Percentiles rank a stretch among this genome's conserved stretches.
Evolutionary conservation across 257 asterid genomes (phyloP).

Genomic region (Solanum appendiculatum): DNA sequence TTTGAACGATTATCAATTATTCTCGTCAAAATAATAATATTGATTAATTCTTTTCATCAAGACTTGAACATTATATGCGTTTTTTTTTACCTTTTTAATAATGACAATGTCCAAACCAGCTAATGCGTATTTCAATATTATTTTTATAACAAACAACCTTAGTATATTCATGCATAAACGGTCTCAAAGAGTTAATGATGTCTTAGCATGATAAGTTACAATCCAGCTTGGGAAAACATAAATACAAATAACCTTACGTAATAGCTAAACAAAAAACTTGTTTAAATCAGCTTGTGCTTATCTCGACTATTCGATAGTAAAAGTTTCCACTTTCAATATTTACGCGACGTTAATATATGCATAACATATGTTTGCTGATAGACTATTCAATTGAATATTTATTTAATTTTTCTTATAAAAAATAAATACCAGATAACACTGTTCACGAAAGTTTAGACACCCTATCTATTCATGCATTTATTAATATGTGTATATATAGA

Average conservation of each 20-base stretch:
- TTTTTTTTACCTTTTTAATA: too few species aligned
- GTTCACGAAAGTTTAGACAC: background rate
- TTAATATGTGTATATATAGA: background rate
- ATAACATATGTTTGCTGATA: background rate
- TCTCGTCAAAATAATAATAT: background rate
- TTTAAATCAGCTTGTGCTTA: background rate
- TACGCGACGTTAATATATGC: background rate
- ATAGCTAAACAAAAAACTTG: background rate
- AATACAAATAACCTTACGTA: background rate
- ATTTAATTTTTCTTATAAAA: background rate
- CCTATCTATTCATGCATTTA: background rate
- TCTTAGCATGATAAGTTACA: background rate
- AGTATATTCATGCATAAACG: too few species aligned
- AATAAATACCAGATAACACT: too few species aligned
- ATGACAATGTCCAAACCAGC: too few species aligned
- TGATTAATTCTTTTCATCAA: background rate
- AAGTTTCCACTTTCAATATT: accelerated
- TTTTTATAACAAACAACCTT: too few species aligned
- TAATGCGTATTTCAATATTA: too few species aligned
- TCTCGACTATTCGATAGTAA: background rate
- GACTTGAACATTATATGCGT: too few species aligned
- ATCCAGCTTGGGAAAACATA: too few species aligned
- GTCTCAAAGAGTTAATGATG: too few species aligned
- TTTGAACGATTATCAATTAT: accelerated
- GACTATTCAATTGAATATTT: background rate